Base-by-base conservation (phyloP, 1,139 yeast species). In the Yamadazyma trypodendri region DNA sequence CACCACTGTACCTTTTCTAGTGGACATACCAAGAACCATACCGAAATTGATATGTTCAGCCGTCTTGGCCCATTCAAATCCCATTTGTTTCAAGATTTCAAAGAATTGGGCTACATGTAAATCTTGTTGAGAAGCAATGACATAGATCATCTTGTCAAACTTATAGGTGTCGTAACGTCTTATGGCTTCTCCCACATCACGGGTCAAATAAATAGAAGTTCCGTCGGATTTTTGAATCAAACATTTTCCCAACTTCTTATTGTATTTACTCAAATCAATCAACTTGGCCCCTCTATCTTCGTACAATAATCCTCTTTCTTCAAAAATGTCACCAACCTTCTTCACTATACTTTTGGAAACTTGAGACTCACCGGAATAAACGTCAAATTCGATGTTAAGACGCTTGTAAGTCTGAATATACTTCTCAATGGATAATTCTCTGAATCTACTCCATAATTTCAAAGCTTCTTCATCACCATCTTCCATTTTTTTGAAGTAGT, bases 1-100 rank as follows among this genome's bases (percentile, higher is more conserved):
- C 11, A 94, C 98, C 47, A 94, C 99, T 29, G 96, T 94, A 52
- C 99, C 99, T 68, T 83, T 87, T 74, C 99, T 84, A 44, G 98
- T 92, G 24, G 96, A 85, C 99, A 94, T 94, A 54, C 99, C 98
- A 59, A 81, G 86, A 39, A 94, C 98, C 95, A 94, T 84, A 65
- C 99, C 99, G 55, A 89, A 94, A 68, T 86, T 92, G 54, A 94
- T 79, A 62, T 89, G 97, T 52, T 75, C 76, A 55, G 92, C 71
- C 41, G 74, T 75, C 49, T 77, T 70, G 33, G 96, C 90, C 96
- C 97, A 94, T 44, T 80, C 84, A 59, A 76, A 81, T 30, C 89
- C 97, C 85, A 92, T 79, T 64, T 87, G 89, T 55, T 92, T 94
- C 58, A 92, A 74, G 52, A 90, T 88, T 68, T 92, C 96, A 65